Conservation (phyloP, 495 filamentous ascomycete species). For the Tuber umbilicatum region DNA sequence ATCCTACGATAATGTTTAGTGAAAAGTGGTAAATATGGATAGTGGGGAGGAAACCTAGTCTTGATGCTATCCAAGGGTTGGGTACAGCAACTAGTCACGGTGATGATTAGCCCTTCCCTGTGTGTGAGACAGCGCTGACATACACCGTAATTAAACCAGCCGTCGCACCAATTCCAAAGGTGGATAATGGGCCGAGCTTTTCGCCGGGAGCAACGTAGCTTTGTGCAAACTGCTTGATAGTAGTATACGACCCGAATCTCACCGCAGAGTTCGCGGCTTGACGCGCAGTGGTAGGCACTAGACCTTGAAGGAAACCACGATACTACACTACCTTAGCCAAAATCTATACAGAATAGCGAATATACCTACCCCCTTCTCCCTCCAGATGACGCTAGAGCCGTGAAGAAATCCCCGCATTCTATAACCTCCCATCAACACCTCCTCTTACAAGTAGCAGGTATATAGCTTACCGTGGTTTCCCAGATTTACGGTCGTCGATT, state of each 20-base stretch:
- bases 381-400: constrained; percentile 74
- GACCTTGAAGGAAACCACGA: constrained; percentile 91
- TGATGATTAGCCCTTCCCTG: constrained; percentile 7
- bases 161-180: constrained; percentile 83
- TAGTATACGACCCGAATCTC: constrained; percentile 83
- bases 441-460: constrained; percentile 1
- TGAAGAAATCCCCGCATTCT: constrained; percentile 88
- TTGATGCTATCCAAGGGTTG: constrained; percentile 95
- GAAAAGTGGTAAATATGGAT: not conserved
- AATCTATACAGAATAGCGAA: not conserved
- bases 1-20: constrained; percentile 52
- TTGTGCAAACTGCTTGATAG: constrained; percentile 81
- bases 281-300: constrained; percentile 87
- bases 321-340: constrained; percentile 14
- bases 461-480: constrained; percentile 46
- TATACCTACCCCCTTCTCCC: constrained; percentile 60
- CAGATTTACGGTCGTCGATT: constrained; percentile 89
- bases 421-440: not conserved
- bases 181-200: constrained; percentile 81
- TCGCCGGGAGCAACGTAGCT: constrained; percentile 89
- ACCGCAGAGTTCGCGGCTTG: constrained; percentile 92
- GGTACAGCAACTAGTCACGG: constrained; percentile 45
- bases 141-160: constrained; percentile 93
- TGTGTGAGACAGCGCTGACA: constrained; percentile 40
- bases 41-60: constrained; percentile 54